These are phyloP conservation scores for Abrus precatorius DNA, from an alignment of 306 rosid species.

Conservation along the genomic window DNA sequence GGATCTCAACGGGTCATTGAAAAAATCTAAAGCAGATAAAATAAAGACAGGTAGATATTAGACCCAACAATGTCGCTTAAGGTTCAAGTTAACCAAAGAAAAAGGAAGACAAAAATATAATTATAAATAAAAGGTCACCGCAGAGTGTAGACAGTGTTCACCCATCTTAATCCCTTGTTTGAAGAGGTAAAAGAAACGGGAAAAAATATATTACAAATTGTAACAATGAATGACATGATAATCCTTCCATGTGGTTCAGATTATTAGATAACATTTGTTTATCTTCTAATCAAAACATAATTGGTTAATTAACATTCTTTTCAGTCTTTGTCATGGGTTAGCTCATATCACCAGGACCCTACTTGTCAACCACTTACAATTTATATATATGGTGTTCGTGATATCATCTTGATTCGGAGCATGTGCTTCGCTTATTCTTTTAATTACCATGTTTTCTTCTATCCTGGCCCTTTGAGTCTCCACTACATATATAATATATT, in stretches of 20 bases:
- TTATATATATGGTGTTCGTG: not conserved
- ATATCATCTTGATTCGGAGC: conserved; percentile 33
- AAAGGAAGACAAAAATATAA: conserved; percentile 31
- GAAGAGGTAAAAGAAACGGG: conserved; percentile 28
- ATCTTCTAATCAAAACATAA: conserved; percentile 2
- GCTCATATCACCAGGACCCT: conserved; percentile 26
- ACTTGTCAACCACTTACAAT: conserved; percentile 37
- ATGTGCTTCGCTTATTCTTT: conserved; percentile 6
- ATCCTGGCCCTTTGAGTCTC: not conserved
- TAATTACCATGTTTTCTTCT: not conserved
- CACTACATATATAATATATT: not conserved
- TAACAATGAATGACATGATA: conserved; percentile 2
- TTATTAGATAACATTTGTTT: conserved; percentile 31
- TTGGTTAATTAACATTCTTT: conserved; percentile 6
- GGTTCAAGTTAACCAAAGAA: conserved; percentile 55
- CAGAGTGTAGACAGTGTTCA: not conserved
- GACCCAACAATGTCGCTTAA: conserved; percentile 48
- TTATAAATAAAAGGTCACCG: not conserved
- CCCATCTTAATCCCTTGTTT: conserved; percentile 53
- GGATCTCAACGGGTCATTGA: conserved; percentile 49
- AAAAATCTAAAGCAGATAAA: conserved; percentile 47
- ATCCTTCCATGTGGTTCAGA: conserved; percentile 33
- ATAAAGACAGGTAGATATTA: conserved; percentile 36
- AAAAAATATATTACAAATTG: not conserved
- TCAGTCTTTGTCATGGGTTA: conserved; percentile 40